Evolutionary conservation across 2,329 filamentous ascomycete species (phyloP).

Genomic region (Stemphylium beticola): DNA sequence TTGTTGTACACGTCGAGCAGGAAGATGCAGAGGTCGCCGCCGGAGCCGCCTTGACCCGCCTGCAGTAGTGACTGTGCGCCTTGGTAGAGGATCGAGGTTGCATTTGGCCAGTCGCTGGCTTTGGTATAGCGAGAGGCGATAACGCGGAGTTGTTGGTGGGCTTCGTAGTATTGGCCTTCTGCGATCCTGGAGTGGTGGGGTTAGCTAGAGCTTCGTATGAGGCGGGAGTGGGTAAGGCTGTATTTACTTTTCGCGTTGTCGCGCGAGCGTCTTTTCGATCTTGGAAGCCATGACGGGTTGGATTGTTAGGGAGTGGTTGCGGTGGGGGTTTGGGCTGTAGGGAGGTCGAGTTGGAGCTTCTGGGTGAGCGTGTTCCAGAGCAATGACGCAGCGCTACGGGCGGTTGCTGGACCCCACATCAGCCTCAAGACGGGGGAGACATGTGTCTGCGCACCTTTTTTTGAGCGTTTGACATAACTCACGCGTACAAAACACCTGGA

Average conservation of each 20-base stretch:
- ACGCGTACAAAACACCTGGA: too few species aligned
- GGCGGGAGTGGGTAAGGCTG: background rate
- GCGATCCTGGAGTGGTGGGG: conserved; percentile 66
- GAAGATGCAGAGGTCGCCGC: conserved; percentile 86
- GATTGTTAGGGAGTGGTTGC: background rate
- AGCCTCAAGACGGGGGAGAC: background rate
- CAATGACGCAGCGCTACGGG: conserved; percentile 29
- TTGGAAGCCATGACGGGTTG: conserved; percentile 50
- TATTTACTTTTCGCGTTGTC: conserved; percentile 76
- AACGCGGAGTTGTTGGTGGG: conserved; percentile 96
- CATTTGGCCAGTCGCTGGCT: conserved; percentile 79
- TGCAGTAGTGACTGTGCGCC: conserved; percentile 86
- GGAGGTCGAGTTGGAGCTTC: conserved; percentile 3
- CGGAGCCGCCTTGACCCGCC: conserved; percentile 91
- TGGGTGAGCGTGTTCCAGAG: conserved; percentile 4
- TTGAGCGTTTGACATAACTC: background rate
- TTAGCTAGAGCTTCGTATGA: conserved; percentile 13
- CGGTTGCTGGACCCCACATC: conserved; percentile 16
- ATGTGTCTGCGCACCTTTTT: background rate
- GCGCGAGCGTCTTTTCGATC: conserved; percentile 74
- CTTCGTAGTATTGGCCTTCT: conserved; percentile 95
- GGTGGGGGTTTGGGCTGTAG: background rate
- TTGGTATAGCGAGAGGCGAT: conserved; percentile 95
- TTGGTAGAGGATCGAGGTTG: conserved; percentile 83
- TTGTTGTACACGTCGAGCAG: conserved; percentile 91